Evolutionary conservation across 2,329 filamentous ascomycete species (phyloP).

Genomic region (Keithomyces neogunnii): DNA sequence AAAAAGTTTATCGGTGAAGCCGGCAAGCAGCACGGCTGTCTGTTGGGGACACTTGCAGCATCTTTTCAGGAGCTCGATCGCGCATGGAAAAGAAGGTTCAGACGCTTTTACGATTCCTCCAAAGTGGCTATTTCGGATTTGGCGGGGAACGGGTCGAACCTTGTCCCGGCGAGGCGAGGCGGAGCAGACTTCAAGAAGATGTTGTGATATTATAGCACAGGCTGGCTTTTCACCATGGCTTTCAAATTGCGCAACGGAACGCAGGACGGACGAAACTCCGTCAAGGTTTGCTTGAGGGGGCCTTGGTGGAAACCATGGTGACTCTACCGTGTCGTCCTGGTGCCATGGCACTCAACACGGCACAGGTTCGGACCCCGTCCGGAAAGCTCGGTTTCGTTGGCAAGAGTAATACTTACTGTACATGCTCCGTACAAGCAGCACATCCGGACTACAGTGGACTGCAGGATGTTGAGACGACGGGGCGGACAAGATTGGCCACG

Average conservation of each 20-base stretch:
- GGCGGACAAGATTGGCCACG: too few relatives aligned
- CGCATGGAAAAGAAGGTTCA: not conserved
- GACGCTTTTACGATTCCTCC: not conserved
- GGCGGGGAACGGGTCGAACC: not conserved
- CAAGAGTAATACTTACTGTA: not conserved
- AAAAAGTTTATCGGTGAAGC: constrained; percentile 2
- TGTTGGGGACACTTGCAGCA: not conserved
- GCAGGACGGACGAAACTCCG: not conserved
- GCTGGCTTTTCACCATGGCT: not conserved
- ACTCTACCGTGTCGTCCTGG: too few relatives aligned
- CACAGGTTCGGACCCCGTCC: not conserved
- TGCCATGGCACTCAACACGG: too few relatives aligned
- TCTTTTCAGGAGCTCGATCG: not conserved
- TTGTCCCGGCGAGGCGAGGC: not conserved
- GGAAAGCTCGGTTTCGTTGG: not conserved
- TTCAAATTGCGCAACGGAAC: not conserved
- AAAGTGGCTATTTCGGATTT: not conserved
- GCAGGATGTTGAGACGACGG: too few relatives aligned
- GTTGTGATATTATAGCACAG: too few relatives aligned
- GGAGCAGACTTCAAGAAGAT: too few relatives aligned
- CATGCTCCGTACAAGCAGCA: too few relatives aligned
- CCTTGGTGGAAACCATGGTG: too few relatives aligned
- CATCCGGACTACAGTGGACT: too few relatives aligned
- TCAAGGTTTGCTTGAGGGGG: not conserved
- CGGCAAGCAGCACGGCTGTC: not conserved